Evolutionary conservation across 768 basidiomycete species (phyloP).

Genomic region (Hygrocybe coccinea): DNA sequence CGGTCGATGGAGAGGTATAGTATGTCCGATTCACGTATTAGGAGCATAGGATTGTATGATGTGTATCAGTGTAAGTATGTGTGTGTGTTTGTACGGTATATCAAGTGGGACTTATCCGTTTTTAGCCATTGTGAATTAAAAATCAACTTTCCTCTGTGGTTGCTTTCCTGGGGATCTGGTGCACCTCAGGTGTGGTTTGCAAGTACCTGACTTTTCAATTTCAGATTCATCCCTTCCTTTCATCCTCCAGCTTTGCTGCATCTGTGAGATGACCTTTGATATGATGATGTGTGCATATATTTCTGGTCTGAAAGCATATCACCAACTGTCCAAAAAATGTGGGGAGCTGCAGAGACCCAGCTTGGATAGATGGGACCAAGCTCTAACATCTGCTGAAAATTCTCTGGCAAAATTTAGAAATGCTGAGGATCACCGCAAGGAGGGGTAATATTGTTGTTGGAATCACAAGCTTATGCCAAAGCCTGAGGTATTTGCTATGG

Average conservation of each 20-base stretch:
- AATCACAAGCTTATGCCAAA: no score
- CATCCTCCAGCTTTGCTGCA: conserved; percentile 20
- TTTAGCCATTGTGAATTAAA: no score
- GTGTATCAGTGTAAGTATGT: no score
- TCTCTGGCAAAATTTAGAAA: conserved; percentile 18
- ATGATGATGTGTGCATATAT: conserved; percentile 19
- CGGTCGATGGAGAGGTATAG: no score
- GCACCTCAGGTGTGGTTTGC: conserved; percentile 19
- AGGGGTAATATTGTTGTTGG: conserved; percentile 15
- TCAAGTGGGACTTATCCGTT: no score
- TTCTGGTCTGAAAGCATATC: conserved; percentile 16
- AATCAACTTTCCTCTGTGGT: conserved; percentile 19
- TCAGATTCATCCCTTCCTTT: conserved; percentile 17
- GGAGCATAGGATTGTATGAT: no score
- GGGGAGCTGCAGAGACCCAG: conserved; percentile 7
- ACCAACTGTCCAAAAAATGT: conserved; percentile 9
- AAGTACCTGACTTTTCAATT: conserved; percentile 15
- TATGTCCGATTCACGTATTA: no score
- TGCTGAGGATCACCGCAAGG: conserved; percentile 17
- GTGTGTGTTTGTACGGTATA: no score
- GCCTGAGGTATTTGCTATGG: no score
- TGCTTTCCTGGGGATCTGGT: conserved; percentile 22
- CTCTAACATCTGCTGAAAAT: conserved; percentile 15
- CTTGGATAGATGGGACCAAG: conserved; percentile 15
- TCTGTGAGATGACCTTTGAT: conserved; percentile 20